Conservation (phyloP, 306 rosid species). For the Medicago arabica region DNA sequence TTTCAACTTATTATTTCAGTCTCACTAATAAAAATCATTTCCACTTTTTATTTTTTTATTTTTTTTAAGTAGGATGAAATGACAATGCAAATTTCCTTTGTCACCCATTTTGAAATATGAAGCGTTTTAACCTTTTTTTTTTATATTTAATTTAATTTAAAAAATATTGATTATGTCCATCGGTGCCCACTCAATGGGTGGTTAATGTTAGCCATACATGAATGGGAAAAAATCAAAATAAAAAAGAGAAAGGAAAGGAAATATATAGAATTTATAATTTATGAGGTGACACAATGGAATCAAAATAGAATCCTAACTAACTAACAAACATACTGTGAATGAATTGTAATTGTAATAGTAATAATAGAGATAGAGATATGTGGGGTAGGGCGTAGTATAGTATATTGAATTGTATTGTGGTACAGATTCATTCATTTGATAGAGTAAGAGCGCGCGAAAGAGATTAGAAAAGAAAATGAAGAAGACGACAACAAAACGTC, state of each 20-base stretch:
- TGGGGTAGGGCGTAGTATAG: background rate
- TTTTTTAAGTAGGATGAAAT: background rate
- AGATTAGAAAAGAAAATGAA: background rate
- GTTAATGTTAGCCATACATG: background rate
- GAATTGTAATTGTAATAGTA: background rate
- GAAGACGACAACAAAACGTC: constrained; percentile 27
- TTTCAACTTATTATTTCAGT: too few species aligned
- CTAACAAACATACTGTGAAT: background rate
- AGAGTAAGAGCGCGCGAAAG: constrained; percentile 1
- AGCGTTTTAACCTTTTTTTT: background rate
- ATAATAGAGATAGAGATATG: background rate
- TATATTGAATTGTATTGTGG: background rate
- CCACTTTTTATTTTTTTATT: too few species aligned
- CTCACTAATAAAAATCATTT: too few species aligned
- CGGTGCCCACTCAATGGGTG: background rate
- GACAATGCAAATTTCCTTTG: background rate
- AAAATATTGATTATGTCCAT: background rate
- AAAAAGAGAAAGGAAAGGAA: background rate
- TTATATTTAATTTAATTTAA: background rate
- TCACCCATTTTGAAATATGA: background rate
- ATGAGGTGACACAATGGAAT: constrained; percentile 1
- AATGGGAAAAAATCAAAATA: constrained; percentile 2
- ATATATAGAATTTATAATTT: background rate
- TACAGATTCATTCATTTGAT: background rate
- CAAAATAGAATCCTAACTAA: constrained; percentile 11